A percentile compares a stretch with the other conserved stretches of the same genome.
Conservation (phyloP, 257 asterid species). For the Nicotiana tomentosiformis region DNA sequence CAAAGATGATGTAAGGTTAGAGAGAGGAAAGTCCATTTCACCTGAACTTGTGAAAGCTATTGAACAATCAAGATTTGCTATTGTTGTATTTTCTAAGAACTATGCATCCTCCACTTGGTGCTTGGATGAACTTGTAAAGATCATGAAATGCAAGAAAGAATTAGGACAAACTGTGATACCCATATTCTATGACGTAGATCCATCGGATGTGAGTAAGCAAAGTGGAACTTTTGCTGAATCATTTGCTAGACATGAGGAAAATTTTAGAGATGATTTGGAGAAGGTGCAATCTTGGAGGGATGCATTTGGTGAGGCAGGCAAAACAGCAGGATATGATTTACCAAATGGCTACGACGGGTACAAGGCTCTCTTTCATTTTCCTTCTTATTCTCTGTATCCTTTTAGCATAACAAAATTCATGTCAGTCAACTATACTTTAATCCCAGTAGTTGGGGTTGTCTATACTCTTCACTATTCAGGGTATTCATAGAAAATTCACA, state of each 20-base stretch:
- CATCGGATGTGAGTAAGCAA: not conserved
- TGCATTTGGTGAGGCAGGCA: slow-evolving; percentile 7
- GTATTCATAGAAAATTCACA: not conserved
- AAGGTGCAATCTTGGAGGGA: slow-evolving; percentile 4
- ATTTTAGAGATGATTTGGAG: not conserved
- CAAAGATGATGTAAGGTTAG: slow-evolving; percentile 9
- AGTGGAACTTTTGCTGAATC: slow-evolving; percentile 4
- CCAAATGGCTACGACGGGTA: not conserved
- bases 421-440: not conserved
- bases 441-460: not conserved
- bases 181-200: slow-evolving; percentile 2
- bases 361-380: not conserved
- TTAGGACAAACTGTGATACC: not conserved
- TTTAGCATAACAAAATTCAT: not conserved
- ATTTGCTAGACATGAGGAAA: not conserved
- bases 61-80: slow-evolving; percentile 2
- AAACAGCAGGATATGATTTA: slow-evolving; percentile 9
- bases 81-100: slow-evolving; percentile 4
- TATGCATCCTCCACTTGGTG: slow-evolving; percentile 9
- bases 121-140: not conserved
- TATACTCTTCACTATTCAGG: not conserved
- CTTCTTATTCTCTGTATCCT: not conserved
- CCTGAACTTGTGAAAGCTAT: slow-evolving; percentile 9
- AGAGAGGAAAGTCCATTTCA: slow-evolving; percentile 5
- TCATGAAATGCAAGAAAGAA: not conserved